These are phyloP conservation scores for Arctium minus DNA, from an alignment of 129 eudicot species.

Conservation along the genomic window DNA sequence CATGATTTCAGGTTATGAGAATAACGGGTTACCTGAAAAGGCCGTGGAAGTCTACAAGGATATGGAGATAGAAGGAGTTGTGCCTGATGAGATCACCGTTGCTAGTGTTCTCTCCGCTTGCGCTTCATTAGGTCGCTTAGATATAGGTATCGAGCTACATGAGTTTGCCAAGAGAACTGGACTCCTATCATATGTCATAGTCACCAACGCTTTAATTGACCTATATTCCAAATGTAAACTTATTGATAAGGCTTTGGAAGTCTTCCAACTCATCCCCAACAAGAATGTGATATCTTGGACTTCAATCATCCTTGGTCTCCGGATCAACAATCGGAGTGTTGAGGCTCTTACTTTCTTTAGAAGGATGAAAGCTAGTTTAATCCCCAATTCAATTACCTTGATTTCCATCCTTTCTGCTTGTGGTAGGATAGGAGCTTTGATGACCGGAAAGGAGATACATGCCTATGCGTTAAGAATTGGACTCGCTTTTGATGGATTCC, in stretches of 20 bases:
- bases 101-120: slow-evolving; percentile 80
- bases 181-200: slow-evolving; percentile 46
- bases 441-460: slow-evolving; percentile 79
- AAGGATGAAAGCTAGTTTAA: slow-evolving; percentile 50
- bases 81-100: slow-evolving; percentile 80
- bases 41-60: slow-evolving; percentile 56
- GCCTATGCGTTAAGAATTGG: slow-evolving; percentile 63
- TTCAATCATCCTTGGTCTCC: slow-evolving; percentile 72
- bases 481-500: slow-evolving; percentile 51
- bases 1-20: slow-evolving; percentile 81
- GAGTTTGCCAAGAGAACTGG: slow-evolving; percentile 62
- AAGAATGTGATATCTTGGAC: slow-evolving; percentile 84
- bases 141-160: slow-evolving; percentile 62
- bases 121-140: slow-evolving; percentile 63
- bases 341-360: slow-evolving; percentile 74
- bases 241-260: slow-evolving; percentile 80
- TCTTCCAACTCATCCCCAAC: slow-evolving; percentile 62
- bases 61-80: slow-evolving; percentile 58
- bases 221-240: slow-evolving; percentile 78
- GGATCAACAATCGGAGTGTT: slow-evolving; percentile 53
- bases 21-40: slow-evolving; percentile 60
- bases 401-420: slow-evolving; percentile 67
- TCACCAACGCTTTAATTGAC: slow-evolving; percentile 66
- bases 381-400: slow-evolving; percentile 71
- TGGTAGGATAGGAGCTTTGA: slow-evolving; percentile 76